These are phyloP conservation scores for Quercus robur DNA, from an alignment of 306 rosid species.

Conservation along the genomic window DNA sequence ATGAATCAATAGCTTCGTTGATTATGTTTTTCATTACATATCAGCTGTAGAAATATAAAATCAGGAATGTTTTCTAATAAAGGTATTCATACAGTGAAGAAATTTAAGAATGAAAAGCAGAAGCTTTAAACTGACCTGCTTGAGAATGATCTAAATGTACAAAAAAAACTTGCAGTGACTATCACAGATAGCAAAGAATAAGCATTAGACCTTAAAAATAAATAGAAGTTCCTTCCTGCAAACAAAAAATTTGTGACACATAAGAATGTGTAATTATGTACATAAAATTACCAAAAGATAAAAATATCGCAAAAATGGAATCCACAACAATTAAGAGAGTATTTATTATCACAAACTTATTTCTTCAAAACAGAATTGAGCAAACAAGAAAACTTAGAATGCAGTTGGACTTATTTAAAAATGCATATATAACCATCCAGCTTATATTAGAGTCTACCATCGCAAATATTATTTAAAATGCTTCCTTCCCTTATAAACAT, in stretches of 20 bases:
- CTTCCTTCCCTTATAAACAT: too few relatives aligned
- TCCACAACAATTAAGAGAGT: background rate
- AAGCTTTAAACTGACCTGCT: slow-evolving; percentile 11
- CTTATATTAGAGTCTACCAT: background rate
- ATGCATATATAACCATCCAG: background rate
- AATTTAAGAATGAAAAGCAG: background rate
- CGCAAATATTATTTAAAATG: background rate
- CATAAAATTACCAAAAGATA: background rate
- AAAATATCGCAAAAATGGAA: background rate
- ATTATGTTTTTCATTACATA: background rate
- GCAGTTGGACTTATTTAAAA: background rate
- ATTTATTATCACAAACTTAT: background rate
- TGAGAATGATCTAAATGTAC: slow-evolving; percentile 29
- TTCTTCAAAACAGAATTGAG: background rate
- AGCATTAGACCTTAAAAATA: slow-evolving; percentile 84
- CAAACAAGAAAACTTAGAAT: background rate
- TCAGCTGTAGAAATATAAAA: slow-evolving; percentile 5
- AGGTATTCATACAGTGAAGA: background rate
- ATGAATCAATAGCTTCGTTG: too few relatives aligned
- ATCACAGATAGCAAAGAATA: slow-evolving; percentile 79
- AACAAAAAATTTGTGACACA: slow-evolving; percentile 9
- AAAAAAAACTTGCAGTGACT: slow-evolving; percentile 45
- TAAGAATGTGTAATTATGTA: background rate
- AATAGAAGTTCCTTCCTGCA: slow-evolving; percentile 79
- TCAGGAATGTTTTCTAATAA: background rate